phyloP scores from a whole-genome alignment of 495 filamentous ascomycete genomes.

The Aspergillus conjunctus region DNA sequence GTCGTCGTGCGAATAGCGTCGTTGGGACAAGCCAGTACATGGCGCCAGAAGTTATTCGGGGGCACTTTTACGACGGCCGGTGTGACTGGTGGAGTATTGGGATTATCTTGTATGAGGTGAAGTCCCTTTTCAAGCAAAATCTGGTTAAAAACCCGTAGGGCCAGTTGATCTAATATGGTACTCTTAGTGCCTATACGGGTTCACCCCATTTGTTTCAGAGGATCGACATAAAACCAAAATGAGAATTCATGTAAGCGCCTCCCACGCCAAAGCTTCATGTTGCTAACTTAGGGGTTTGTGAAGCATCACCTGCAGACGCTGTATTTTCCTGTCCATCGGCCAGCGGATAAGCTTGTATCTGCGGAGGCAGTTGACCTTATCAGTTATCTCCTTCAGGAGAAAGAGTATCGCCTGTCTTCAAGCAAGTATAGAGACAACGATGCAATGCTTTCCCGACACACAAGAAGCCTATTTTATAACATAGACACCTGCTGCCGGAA shows the following conservation, averaged over 20 bases:
- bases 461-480: conserved; percentile 37
- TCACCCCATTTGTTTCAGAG: conserved; percentile 84
- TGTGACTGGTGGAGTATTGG: conserved; percentile 98
- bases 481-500: conserved; percentile 35
- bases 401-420: conserved; percentile 72
- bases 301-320: conserved; percentile 56
- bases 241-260: conserved; percentile 68
- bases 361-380: conserved; percentile 74
- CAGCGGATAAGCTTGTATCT: conserved; percentile 54
- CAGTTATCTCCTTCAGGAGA: conserved; percentile 71
- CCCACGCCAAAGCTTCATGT: neutral
- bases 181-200: conserved; percentile 78
- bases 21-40: conserved; percentile 97
- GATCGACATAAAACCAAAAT: conserved; percentile 78
- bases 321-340: conserved; percentile 63
- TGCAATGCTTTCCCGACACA: conserved; percentile 34
- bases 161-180: neutral
- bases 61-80: conserved; percentile 81
- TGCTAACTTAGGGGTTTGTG: conserved; percentile 19
- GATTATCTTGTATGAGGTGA: conserved; percentile 83
- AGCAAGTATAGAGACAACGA: conserved; percentile 70
- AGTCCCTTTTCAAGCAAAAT: neutral
- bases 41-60: conserved; percentile 90
- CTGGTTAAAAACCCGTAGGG: too few relatives aligned
- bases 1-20: conserved; percentile 77